Conservation (phyloP, 2,329 filamentous ascomycete species). For the Botrytis byssoidea region DNA sequence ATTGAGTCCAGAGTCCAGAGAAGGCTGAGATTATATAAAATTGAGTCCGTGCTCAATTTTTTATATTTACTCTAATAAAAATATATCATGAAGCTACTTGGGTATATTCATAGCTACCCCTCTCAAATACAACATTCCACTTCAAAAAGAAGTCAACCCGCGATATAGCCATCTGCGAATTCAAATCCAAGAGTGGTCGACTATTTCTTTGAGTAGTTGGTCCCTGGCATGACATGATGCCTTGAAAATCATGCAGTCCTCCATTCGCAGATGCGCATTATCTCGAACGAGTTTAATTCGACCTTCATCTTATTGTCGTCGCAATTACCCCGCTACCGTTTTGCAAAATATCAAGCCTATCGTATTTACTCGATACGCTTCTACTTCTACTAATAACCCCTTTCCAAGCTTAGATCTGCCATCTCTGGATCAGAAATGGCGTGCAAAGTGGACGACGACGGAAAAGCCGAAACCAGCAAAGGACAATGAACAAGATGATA, state of each 20-base stretch:
- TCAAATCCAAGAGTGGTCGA: not conserved
- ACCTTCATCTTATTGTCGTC: not conserved
- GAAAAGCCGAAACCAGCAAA: not conserved
- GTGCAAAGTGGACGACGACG: conserved; percentile 26
- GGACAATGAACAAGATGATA: not conserved
- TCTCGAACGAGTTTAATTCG: conserved; percentile 7
- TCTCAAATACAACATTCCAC: not conserved
- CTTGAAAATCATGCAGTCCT: conserved; percentile 14
- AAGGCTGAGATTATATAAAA: not conserved
- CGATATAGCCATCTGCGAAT: not conserved
- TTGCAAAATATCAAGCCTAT: not conserved
- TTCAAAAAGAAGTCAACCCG: not conserved
- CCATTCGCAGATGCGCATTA: conserved; percentile 18
- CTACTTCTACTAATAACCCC: not conserved
- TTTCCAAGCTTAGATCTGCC: conserved; percentile 29
- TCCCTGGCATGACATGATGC: not conserved
- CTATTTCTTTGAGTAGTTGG: not conserved
- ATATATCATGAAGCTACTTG: not conserved
- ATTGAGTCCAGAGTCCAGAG: not conserved
- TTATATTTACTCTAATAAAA: not conserved
- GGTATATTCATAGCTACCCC: not conserved
- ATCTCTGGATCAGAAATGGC: conserved; percentile 35
- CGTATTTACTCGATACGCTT: not conserved
- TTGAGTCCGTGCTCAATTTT: conserved; percentile 16
- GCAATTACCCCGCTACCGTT: not conserved